phyloP scores from a whole-genome alignment of 306 rosid species.

The Cicer judaicum region DNA sequence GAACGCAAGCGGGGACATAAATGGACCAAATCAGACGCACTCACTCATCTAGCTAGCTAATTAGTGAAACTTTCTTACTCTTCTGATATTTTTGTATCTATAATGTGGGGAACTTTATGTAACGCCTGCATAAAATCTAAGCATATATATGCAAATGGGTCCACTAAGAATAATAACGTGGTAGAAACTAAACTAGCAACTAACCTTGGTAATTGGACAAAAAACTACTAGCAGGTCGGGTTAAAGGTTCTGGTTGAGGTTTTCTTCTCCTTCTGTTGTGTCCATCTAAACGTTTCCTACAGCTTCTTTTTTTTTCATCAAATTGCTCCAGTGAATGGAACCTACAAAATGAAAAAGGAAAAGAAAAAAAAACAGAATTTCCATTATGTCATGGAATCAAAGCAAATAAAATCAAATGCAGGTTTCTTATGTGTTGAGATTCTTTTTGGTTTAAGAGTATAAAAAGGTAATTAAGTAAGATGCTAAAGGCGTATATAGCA shows the following conservation, averaged over 20 bases:
- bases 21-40: constrained; percentile 48
- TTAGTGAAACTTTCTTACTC: constrained; percentile 36
- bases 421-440: constrained; percentile 17
- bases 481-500: constrained; percentile 23
- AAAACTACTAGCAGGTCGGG: constrained; percentile 57
- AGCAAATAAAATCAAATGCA: background rate
- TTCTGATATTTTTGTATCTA: constrained; percentile 39
- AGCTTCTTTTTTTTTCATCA: constrained; percentile 81
- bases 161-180: constrained; percentile 43
- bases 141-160: constrained; percentile 39
- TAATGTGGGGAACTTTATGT: constrained; percentile 27
- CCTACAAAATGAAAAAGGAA: constrained; percentile 44
- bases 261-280: constrained; percentile 81
- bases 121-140: constrained; percentile 43
- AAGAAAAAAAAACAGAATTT: too few relatives aligned
- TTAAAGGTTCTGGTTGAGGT: constrained; percentile 58
- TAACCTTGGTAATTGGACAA: constrained; percentile 65
- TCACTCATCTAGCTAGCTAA: constrained; percentile 25
- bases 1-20: constrained; percentile 35
- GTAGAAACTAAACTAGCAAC: constrained; percentile 26
- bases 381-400: too few relatives aligned
- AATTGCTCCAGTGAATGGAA: constrained; percentile 80
- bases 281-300: constrained; percentile 83
- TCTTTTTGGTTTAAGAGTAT: constrained; percentile 27
- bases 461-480: constrained; percentile 34